phyloP scores from a whole-genome alignment of 2,329 filamentous ascomycete genomes.

The Phialophora chinensis region DNA sequence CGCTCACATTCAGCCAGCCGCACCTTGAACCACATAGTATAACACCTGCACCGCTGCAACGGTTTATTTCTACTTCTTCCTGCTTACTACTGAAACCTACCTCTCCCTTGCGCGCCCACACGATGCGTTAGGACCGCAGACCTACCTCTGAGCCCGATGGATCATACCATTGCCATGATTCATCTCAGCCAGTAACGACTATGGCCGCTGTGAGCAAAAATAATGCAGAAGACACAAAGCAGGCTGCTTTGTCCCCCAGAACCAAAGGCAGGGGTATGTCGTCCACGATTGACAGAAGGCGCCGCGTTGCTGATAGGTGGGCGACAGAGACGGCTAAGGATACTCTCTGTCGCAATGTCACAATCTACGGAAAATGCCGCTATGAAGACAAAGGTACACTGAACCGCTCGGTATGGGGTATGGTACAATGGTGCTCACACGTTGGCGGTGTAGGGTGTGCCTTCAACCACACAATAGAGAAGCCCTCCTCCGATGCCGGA shows the following conservation, averaged over 20 bases:
- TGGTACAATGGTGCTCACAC: constrained; percentile 20
- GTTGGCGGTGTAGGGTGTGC: constrained; percentile 64
- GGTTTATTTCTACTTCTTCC: neutral
- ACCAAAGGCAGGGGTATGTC: constrained; percentile 56
- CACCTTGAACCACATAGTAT: constrained; percentile 8
- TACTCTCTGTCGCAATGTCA: constrained; percentile 87
- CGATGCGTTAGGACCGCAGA: constrained; percentile 12
- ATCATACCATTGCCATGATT: constrained; percentile 31
- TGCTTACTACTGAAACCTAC: neutral
- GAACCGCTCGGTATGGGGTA: neutral
- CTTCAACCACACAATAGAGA: constrained; percentile 72
- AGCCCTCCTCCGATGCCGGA: constrained; percentile 45
- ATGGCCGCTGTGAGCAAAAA: constrained; percentile 54
- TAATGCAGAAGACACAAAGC: constrained; percentile 53
- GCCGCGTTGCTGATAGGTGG: constrained; percentile 20
- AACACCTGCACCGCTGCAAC: neutral
- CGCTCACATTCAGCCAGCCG: constrained; percentile 12
- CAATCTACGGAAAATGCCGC: constrained; percentile 91
- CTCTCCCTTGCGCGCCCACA: constrained; percentile 2
- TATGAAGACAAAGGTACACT: constrained; percentile 79
- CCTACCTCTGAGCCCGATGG: constrained; percentile 28
- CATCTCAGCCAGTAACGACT: constrained; percentile 25
- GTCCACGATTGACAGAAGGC: neutral
- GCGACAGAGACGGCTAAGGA: constrained; percentile 76
- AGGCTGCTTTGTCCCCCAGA: constrained; percentile 53